phyloP scores from a whole-genome alignment of 345 rosid genomes.

The Salix suchowensis region DNA sequence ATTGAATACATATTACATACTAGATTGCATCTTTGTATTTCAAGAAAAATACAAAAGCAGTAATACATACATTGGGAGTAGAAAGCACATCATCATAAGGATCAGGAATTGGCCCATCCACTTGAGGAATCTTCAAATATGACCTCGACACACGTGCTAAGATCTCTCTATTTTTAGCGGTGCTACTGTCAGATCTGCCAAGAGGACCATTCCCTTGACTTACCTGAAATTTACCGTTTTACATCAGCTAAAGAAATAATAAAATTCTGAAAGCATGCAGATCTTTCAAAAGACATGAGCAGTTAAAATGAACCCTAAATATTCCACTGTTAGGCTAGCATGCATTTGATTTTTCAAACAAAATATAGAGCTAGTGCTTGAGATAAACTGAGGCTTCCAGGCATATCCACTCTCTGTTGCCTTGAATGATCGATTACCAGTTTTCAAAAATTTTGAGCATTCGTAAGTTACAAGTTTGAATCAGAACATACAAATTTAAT shows the following conservation, averaged over 20 bases:
- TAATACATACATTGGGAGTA: conserved; percentile 77
- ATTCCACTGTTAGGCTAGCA: neutral
- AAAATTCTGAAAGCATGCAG: neutral
- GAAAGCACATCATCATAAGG: conserved; percentile 88
- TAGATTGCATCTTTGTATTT: neutral
- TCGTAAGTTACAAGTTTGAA: neutral
- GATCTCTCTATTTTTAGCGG: conserved; percentile 19
- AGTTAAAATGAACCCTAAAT: neutral
- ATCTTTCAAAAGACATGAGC: neutral
- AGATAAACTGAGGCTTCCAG: neutral
- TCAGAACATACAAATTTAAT: neutral
- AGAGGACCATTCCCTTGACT: conserved; percentile 22
- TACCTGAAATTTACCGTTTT: conserved; percentile 29
- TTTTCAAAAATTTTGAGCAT: neutral
- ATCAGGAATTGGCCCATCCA: conserved; percentile 93
- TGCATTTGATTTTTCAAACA: neutral
- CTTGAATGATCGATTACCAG: neutral
- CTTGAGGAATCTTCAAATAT: conserved; percentile 64
- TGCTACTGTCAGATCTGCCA: conserved; percentile 8
- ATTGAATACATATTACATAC: neutral
- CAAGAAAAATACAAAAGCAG: neutral
- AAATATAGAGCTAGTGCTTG: neutral
- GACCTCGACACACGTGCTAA: conserved; percentile 16
- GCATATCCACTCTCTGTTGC: neutral
- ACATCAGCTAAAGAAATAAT: conserved; percentile 1